Conservation (phyloP, 352 stramenopile genomes). For the Pythium brachiatum region DNA sequence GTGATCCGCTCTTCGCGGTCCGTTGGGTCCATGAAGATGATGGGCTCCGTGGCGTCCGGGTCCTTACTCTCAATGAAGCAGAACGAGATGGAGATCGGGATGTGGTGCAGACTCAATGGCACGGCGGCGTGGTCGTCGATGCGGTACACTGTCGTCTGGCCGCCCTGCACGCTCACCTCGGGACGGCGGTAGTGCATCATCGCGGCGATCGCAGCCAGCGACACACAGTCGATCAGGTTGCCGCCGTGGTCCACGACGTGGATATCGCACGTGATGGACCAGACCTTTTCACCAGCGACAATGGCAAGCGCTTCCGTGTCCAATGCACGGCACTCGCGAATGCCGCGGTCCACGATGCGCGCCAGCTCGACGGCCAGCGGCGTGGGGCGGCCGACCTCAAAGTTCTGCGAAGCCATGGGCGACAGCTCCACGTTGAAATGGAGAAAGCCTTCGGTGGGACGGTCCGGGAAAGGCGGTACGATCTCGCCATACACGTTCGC, state of each 20-base stretch:
- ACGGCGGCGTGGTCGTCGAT: slow-evolving; percentile 89
- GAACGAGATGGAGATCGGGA: slow-evolving; percentile 95
- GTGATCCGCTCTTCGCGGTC: slow-evolving; percentile 88
- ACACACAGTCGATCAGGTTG: slow-evolving; percentile 90
- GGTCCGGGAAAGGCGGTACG: slow-evolving; percentile 81
- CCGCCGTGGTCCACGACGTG: slow-evolving; percentile 92
- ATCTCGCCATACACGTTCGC: slow-evolving; percentile 84
- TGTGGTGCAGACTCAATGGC: slow-evolving; percentile 93
- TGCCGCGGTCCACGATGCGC: slow-evolving; percentile 88
- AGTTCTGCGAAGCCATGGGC: slow-evolving; percentile 79
- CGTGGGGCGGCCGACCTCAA: slow-evolving; percentile 54
- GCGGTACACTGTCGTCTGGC: slow-evolving; percentile 72
- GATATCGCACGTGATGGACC: slow-evolving; percentile 90
- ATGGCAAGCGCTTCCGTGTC: slow-evolving; percentile 95
- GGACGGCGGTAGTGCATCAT: slow-evolving; percentile 93
- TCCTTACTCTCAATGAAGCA: slow-evolving; percentile 56
- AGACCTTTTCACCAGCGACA: slow-evolving; percentile 91
- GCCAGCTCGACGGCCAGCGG: slow-evolving; percentile 75
- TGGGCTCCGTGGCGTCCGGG: slow-evolving; percentile 28
- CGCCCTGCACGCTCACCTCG: slow-evolving; percentile 73
- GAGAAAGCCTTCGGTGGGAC: slow-evolving; percentile 85
- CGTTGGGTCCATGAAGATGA: slow-evolving; percentile 89
- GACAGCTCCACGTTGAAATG: slow-evolving; percentile 84
- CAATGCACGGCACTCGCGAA: slow-evolving; percentile 90
- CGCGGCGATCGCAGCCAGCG: slow-evolving; percentile 91